Conservation (phyloP, 2,329 filamentous ascomycete species). For the Pseudomassariella vexata region DNA sequence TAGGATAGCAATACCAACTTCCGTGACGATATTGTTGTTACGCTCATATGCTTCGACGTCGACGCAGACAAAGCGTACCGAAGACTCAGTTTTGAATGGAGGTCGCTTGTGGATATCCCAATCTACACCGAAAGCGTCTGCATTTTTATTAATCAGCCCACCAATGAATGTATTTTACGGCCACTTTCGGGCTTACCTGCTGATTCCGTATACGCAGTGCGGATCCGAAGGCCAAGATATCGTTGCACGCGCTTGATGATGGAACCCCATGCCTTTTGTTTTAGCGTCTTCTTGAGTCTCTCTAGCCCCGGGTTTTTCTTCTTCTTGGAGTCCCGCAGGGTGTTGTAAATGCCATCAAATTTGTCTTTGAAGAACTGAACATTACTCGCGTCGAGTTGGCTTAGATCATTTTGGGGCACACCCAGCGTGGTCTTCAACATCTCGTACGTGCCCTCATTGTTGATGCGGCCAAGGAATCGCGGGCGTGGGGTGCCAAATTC, state of each 20-base stretch:
- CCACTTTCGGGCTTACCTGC: constrained; percentile 11
- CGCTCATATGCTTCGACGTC: constrained; percentile 80
- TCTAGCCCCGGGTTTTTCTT: constrained; percentile 40
- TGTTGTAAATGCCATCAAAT: constrained; percentile 44
- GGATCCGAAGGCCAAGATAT: constrained; percentile 60
- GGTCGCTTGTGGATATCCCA: constrained; percentile 28
- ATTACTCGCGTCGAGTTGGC: constrained; percentile 26
- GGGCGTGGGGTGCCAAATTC: constrained; percentile 57
- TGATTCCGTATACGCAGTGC: neutral
- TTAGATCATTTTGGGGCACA: constrained; percentile 26
- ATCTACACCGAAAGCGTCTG: no score
- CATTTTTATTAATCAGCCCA: neutral
- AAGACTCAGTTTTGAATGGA: constrained; percentile 41
- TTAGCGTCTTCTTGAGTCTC: constrained; percentile 38
- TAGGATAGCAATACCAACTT: constrained; percentile 77
- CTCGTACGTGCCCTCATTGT: constrained; percentile 29
- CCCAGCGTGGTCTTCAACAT: constrained; percentile 30
- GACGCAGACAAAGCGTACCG: constrained; percentile 68
- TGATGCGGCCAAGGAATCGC: constrained; percentile 58
- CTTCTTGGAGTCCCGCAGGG: constrained; percentile 35
- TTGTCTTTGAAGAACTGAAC: constrained; percentile 46
- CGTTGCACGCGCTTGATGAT: constrained; percentile 60
- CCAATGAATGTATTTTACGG: no score
- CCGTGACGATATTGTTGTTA: constrained; percentile 63
- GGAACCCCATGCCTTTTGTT: constrained; percentile 45